Base-by-base conservation (phyloP, 306 rosid genomes). In the Albizia julibrissin region DNA sequence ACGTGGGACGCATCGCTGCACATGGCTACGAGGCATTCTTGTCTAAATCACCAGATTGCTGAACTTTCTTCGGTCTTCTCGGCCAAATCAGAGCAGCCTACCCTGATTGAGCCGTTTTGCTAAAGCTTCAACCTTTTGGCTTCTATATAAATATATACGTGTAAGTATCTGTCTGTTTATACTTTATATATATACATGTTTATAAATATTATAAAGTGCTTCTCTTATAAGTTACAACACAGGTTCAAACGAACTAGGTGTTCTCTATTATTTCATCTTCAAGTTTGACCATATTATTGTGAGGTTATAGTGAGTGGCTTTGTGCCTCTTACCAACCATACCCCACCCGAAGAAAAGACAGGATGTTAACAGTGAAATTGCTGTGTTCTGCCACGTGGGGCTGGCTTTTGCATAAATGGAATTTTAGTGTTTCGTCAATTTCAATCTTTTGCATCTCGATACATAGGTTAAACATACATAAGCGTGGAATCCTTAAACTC, bases 1-100 rank as follows among this genome's bases (percentile, higher is more conserved):
- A 88, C 89, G 91, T 93, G 94, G 94, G 90, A 67, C 75, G 90
- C 88, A 86, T 86, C 84, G 85, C 56, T 83, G 87, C 97, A 93
- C 97, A 93, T 93, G 97, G 91, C 80, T 72, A 72, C 76, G 88
- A 84, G 86, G 86, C 87, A 86, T 83, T 84, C 89, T 84, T 91
- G 95, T 91, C 95, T 84, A 87, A 85, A 81, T 79, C 83, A 69
- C 83, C 56, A 75, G 65, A 68, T 82, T 84, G 54, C 73, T 85
- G 40, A 80, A 80, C 84, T 69, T 79, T 76, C 81, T 70, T 79
- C 49, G 37, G 56, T 33, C 77, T 79, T 85, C 84, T 76, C 64
- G 31, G 76, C 77, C 44, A 31, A 86, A 33, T 81, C 84, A 82
- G 69, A 27, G 44, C 65, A 27, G 22, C 69, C 72, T 80, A 56